Conservation (phyloP, 345 rosid genomes). For the Adansonia digitata region DNA sequence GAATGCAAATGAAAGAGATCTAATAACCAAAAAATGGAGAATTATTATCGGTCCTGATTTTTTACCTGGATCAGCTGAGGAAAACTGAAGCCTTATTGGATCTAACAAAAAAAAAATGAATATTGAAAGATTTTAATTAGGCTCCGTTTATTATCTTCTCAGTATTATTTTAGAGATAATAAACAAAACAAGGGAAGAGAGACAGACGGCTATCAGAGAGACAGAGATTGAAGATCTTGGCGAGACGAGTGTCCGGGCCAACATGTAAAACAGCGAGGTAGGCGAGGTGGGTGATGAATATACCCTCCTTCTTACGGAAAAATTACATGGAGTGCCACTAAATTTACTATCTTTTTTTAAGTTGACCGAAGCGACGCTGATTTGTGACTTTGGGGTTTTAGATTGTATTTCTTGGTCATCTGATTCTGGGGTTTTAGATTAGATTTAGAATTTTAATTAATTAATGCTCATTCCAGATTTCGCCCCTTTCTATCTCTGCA, state of each 20-base stretch:
- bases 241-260: neutral
- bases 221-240: neutral
- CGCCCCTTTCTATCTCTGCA: neutral
- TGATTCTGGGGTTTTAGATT: too few relatives aligned
- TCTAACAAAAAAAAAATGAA: neutral
- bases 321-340: neutral
- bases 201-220: slow-evolving; percentile 1
- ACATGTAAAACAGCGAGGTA: neutral
- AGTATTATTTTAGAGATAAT: neutral
- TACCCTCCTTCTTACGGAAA: neutral
- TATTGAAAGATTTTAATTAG: neutral
- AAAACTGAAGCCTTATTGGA: slow-evolving; percentile 7
- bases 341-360: neutral
- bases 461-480: neutral
- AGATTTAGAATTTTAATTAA: too few relatives aligned
- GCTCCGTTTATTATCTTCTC: neutral
- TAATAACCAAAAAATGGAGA: neutral
- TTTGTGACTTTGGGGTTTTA: neutral
- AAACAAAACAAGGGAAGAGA: neutral
- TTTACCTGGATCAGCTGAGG: slow-evolving; percentile 14
- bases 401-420: too few relatives aligned
- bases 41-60: neutral
- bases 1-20: slow-evolving; percentile 4
- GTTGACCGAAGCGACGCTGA: neutral
- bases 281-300: neutral